Evolutionary conservation across 805 yeast species (phyloP).

Genomic region (Saturnispora besseyi): DNA sequence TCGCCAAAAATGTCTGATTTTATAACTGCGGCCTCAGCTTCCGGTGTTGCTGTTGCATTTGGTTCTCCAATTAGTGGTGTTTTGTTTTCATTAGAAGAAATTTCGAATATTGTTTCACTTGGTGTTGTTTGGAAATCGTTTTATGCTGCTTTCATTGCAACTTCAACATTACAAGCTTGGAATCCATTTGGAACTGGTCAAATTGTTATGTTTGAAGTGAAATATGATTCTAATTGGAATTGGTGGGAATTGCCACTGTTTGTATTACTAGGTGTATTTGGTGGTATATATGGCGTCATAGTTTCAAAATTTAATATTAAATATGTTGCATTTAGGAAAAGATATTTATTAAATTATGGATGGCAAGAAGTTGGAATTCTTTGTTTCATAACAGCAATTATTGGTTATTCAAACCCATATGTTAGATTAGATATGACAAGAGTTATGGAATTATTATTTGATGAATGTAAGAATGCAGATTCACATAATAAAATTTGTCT

Average conservation of each 20-base stretch:
- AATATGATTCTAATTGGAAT: constrained; percentile 80
- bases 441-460: constrained; percentile 82
- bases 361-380: constrained; percentile 63
- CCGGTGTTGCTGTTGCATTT: constrained; percentile 98
- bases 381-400: constrained; percentile 58
- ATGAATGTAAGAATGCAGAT: constrained; percentile 28
- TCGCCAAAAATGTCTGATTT: constrained; percentile 45
- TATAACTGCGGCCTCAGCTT: constrained; percentile 86
- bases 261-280: constrained; percentile 74
- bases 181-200: constrained; percentile 95
- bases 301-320: constrained; percentile 68
- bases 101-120: constrained; percentile 62
- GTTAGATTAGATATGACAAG: constrained; percentile 89
- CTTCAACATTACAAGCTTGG: constrained; percentile 65
- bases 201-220: constrained; percentile 86
- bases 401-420: constrained; percentile 79
- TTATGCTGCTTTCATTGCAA: constrained; percentile 84
- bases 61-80: constrained; percentile 98
- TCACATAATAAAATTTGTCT: background rate
- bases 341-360: constrained; percentile 47
- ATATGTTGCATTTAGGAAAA: constrained; percentile 70
- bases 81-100: constrained; percentile 85
- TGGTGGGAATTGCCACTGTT: constrained; percentile 77
- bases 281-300: constrained; percentile 81
- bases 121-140: constrained; percentile 86